These are phyloP conservation scores for Neopestalotiopsis sp. DNA, from an alignment of 2,329 filamentous ascomycete genomes.

Conservation along the genomic window DNA sequence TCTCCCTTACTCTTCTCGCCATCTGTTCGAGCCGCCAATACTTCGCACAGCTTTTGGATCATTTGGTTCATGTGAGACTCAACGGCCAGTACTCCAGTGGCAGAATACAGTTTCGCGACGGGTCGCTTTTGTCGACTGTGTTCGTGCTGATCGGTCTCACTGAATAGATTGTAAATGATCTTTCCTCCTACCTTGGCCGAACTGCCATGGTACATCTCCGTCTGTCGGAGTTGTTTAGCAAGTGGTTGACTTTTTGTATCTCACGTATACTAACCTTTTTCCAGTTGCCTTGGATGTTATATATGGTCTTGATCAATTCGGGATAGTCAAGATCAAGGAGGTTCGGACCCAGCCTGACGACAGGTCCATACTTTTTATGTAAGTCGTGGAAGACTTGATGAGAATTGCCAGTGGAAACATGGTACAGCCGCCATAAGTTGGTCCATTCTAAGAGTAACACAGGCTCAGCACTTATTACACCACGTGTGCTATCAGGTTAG, in stretches of 20 bases:
- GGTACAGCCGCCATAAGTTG: not conserved
- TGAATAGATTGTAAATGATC: slow-evolving; percentile 44
- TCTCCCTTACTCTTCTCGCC: not conserved
- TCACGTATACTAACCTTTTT: not conserved
- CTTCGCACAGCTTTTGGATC: not conserved
- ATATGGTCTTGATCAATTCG: not conserved
- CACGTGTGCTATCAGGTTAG: not conserved
- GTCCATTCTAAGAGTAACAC: not conserved
- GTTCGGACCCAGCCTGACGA: not conserved
- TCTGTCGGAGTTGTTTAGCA: slow-evolving; percentile 26
- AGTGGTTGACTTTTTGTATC: not conserved
- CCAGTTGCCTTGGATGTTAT: not conserved
- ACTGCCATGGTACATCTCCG: slow-evolving; percentile 42
- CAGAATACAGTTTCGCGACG: slow-evolving; percentile 41
- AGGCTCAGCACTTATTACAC: not conserved
- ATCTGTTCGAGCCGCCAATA: not conserved
- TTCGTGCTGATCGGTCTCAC: slow-evolving; percentile 34
- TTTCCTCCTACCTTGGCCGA: slow-evolving; percentile 39
- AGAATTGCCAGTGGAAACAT: not conserved
- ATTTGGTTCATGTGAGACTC: slow-evolving; percentile 36
- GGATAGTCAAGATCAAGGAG: slow-evolving; percentile 6
- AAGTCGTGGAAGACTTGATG: not conserved
- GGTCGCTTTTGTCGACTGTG: slow-evolving; percentile 43
- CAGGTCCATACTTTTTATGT: not conserved
- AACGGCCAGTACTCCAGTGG: slow-evolving; percentile 29